Percentiles rank a stretch among this genome's conserved stretches.
These are phyloP conservation scores for Tagetes patula DNA, from an alignment of 129 eudicot species.

Conservation along the genomic window DNA sequence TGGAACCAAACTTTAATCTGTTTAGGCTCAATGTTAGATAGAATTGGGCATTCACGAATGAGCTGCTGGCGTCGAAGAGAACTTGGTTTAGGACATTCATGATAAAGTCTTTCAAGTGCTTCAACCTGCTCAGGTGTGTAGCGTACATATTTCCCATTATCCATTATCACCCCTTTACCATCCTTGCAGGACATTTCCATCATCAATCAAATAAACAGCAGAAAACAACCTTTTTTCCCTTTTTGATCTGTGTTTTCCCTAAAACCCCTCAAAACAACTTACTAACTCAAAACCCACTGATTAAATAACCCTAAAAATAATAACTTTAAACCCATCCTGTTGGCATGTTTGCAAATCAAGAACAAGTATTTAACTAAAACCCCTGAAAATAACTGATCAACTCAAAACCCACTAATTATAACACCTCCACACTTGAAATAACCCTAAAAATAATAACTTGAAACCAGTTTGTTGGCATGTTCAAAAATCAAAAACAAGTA, in stretches of 20 bases:
- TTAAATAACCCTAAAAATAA: background rate
- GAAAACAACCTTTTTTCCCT: slow-evolving; percentile 13
- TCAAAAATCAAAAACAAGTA: slow-evolving; percentile 6
- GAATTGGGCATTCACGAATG: slow-evolving; percentile 41
- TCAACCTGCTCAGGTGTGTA: slow-evolving; percentile 47
- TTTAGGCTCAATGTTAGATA: slow-evolving; percentile 39
- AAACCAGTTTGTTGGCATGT: slow-evolving; percentile 5
- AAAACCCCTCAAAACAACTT: background rate
- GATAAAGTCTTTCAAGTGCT: slow-evolving; percentile 46
- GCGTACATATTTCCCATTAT: slow-evolving; percentile 36
- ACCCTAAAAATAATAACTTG: background rate
- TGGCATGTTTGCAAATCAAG: slow-evolving; percentile 16
- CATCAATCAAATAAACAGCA: slow-evolving; percentile 9
- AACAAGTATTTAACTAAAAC: background rate
- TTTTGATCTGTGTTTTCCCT: background rate
- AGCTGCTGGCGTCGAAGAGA: slow-evolving; percentile 37
- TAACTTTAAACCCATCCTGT: background rate
- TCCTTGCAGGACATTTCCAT: slow-evolving; percentile 41
- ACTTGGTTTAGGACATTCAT: slow-evolving; percentile 40
- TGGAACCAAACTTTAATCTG: slow-evolving; percentile 51
- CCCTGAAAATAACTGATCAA: slow-evolving; percentile 17
- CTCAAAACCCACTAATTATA: slow-evolving; percentile 19
- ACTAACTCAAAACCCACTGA: too few relatives aligned
- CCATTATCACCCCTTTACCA: slow-evolving; percentile 41
- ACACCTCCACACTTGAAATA: slow-evolving; percentile 7